Percentiles rank a stretch among this genome's conserved stretches.
phyloP scores from a whole-genome alignment of 495 filamentous ascomycete species.

The Choiromyces venosus region DNA sequence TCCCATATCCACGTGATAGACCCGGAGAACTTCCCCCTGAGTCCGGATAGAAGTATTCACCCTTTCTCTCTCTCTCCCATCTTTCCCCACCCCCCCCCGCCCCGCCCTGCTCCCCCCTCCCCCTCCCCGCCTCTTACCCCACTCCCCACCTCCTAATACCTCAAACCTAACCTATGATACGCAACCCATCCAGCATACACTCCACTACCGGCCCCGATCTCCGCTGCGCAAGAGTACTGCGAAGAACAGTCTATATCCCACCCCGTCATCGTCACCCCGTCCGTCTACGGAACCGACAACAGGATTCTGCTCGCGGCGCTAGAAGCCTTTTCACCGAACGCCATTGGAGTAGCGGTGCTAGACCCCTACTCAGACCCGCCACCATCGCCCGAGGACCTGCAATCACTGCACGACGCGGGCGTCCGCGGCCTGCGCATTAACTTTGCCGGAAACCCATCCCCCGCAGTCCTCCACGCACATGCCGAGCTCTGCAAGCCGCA shows the following conservation, averaged over 20 bases:
- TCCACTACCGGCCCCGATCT: neutral
- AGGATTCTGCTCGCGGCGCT: neutral
- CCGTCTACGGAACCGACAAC: constrained; percentile 1
- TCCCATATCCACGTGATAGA: neutral
- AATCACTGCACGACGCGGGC: neutral
- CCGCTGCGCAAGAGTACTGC: neutral
- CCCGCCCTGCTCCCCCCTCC: no score
- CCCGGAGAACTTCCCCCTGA: neutral
- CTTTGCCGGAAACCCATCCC: neutral
- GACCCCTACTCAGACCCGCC: neutral
- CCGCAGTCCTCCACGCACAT: neutral
- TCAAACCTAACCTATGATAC: neutral
- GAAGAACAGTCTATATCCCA: neutral
- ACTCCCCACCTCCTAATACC: neutral
- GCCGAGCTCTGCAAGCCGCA: constrained; percentile 1
- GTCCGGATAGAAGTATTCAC: neutral
- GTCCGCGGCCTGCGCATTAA: neutral
- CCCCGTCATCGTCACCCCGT: constrained; percentile 1
- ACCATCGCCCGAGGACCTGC: constrained; percentile 1
- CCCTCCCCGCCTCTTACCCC: neutral
- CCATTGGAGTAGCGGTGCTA: neutral
- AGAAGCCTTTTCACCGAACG: neutral
- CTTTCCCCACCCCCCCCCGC: neutral
- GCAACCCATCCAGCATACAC: neutral
- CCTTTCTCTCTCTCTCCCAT: neutral